These are phyloP conservation scores for Escallonia rubra DNA, from an alignment of 129 eudicot species.

Conservation along the genomic window DNA sequence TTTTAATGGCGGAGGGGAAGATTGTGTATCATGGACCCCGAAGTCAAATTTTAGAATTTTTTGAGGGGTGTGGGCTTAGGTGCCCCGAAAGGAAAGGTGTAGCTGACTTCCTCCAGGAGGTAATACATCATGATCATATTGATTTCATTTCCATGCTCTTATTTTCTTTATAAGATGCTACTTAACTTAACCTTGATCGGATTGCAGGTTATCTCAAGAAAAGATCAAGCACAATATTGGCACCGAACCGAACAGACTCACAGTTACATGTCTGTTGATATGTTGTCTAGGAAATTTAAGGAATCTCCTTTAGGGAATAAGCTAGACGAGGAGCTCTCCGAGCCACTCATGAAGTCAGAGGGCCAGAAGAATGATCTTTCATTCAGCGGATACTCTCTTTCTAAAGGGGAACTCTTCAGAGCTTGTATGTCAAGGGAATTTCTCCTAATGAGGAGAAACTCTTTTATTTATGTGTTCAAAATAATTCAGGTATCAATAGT, in stretches of 20 bases:
- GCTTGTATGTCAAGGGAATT: slow-evolving; percentile 52
- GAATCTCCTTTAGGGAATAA: slow-evolving; percentile 34
- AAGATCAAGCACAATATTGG: slow-evolving; percentile 54
- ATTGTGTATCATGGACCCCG: slow-evolving; percentile 77
- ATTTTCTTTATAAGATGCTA: not conserved
- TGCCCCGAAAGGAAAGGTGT: slow-evolving; percentile 90
- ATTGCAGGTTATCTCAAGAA: slow-evolving; percentile 39
- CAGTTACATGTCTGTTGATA: slow-evolving; percentile 28
- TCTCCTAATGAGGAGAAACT: slow-evolving; percentile 40
- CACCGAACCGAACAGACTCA: slow-evolving; percentile 22
- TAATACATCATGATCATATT: slow-evolving; percentile 15
- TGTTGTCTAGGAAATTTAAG: slow-evolving; percentile 39
- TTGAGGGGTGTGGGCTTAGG: slow-evolving; percentile 58
- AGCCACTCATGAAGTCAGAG: slow-evolving; percentile 23
- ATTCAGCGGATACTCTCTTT: slow-evolving; percentile 31
- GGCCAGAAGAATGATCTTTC: slow-evolving; percentile 34
- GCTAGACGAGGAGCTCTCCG: slow-evolving; percentile 25
- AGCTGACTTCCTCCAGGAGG: slow-evolving; percentile 97
- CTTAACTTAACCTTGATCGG: not conserved
- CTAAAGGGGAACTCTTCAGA: slow-evolving; percentile 43
- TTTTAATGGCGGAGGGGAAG: slow-evolving; percentile 84
- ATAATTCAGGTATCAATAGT: slow-evolving; percentile 29
- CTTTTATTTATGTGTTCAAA: slow-evolving; percentile 41
- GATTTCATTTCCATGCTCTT: not conserved
- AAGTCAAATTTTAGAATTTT: slow-evolving; percentile 47